phyloP scores from a whole-genome alignment of 1,139 yeast genomes.

The Eremothecium coryli region DNA sequence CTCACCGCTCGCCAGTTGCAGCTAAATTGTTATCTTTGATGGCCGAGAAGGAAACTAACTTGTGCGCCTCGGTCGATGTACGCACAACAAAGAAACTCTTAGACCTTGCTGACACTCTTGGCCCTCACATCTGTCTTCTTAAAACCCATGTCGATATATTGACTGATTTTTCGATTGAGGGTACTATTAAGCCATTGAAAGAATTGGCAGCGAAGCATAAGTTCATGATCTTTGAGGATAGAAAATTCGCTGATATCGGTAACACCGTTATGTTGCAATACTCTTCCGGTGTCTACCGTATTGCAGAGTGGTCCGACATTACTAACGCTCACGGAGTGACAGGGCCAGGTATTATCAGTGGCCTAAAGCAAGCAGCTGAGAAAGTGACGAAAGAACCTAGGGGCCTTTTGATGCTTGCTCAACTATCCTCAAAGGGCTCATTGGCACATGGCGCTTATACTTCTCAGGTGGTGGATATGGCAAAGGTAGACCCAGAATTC shows the following conservation, averaged over 20 bases:
- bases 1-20: slow-evolving; percentile 74
- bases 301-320: slow-evolving; percentile 91
- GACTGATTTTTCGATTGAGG: slow-evolving; percentile 76
- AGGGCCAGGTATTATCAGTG: slow-evolving; percentile 86
- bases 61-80: slow-evolving; percentile 96
- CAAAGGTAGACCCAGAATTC: slow-evolving; percentile 75
- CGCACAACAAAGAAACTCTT: slow-evolving; percentile 68
- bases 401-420: slow-evolving; percentile 92
- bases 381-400: slow-evolving; percentile 66
- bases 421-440: slow-evolving; percentile 86
- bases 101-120: slow-evolving; percentile 62
- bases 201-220: slow-evolving; percentile 65
- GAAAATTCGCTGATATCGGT: slow-evolving; percentile 99
- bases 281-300: slow-evolving; percentile 78
- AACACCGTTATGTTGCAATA: slow-evolving; percentile 93
- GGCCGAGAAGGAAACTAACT: slow-evolving; percentile 72
- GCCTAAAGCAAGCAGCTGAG: slow-evolving; percentile 72
- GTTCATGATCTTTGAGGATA: slow-evolving; percentile 85
- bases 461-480: slow-evolving; percentile 76
- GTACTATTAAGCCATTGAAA: slow-evolving; percentile 65
- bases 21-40: slow-evolving; percentile 61
- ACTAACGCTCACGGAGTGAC: slow-evolving; percentile 98
- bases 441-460: slow-evolving; percentile 91
- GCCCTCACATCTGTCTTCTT: slow-evolving; percentile 84
- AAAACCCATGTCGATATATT: slow-evolving; percentile 93